Percentiles rank a stretch among this genome's conserved stretches.
Conservation (phyloP, 768 basidiomycete genomes). For the Russula sp. region DNA sequence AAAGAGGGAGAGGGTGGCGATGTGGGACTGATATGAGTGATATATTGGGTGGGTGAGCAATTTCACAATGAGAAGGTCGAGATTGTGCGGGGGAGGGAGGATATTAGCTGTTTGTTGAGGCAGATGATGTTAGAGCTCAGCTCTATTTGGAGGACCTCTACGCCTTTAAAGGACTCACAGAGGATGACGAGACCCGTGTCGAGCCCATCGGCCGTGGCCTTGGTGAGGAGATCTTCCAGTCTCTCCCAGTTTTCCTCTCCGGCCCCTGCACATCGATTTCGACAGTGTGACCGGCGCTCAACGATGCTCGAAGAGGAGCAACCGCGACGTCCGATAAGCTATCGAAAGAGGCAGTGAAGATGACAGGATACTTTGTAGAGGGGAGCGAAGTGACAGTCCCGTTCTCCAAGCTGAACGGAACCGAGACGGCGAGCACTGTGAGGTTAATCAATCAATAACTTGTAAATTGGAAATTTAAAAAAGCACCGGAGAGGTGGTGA, state of each 20-base stretch:
- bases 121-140: conserved; percentile 19
- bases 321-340: conserved; percentile 48
- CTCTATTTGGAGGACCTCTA: neutral
- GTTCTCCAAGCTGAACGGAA: conserved; percentile 60
- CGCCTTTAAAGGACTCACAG: conserved; percentile 43
- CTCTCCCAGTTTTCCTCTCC: conserved; percentile 58
- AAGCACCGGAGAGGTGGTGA: too few species aligned
- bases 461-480: too few species aligned
- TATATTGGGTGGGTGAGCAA: conserved; percentile 77
- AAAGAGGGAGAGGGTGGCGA: conserved; percentile 68
- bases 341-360: conserved; percentile 58
- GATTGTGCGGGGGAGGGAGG: conserved; percentile 73
- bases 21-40: conserved; percentile 64
- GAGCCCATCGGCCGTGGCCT: conserved; percentile 44
- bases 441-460: too few species aligned
- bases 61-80: conserved; percentile 69
- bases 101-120: conserved; percentile 62
- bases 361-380: conserved; percentile 44
- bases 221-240: conserved; percentile 61
- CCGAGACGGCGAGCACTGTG: conserved; percentile 50
- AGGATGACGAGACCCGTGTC: conserved; percentile 56
- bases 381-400: conserved; percentile 41
- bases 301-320: conserved; percentile 61
- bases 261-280: conserved; percentile 64
- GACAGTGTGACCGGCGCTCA: conserved; percentile 58